Evolutionary conservation across 805 yeast species (phyloP), one percentile per base, ranked within the genome.

Genomic region (Wickerhamomyces silvicola): DNA sequence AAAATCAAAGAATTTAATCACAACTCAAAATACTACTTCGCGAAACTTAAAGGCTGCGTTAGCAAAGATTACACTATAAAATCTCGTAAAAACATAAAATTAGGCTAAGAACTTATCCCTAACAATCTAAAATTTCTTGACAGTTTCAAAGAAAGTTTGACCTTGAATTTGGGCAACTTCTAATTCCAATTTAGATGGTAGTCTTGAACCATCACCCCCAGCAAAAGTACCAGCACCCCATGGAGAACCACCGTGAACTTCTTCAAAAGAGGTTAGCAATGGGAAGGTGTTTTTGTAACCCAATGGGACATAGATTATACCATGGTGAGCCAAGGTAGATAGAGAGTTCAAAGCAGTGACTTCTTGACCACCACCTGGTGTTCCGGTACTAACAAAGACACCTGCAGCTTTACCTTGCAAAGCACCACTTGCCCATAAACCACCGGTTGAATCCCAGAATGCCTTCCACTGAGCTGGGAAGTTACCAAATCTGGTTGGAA

Each of bases 211-310:
- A 52, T 81, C 90, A 31, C 70, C 65, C 30, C 76, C 83, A 19
- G 94, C 87, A 49, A 70, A 65, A 23, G 83, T 62, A 45, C 94
- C 94, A 21, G 94, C 81, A 56, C 94, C 95, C 86, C 87, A 85
- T 28, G 94, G 74, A 15, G 87, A 72, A 35, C 82, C 83, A 43
- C 94, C 94, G 54, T 81, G 94, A 30, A 75, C 68, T 61, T 81
- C 86, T 4, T 68, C 72, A 27, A 78, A 49, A 58, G 66, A 67
- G 26, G 81, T 59, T 42, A 78, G 49, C 44, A 68, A 68, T 9
- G 70, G 68, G 57, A 78, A 78, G 5, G 70, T 63, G 39, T 64
- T 56, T 41, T 66, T 70, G 62, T 77, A 84, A 39, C 94, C 94
- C 45, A 83, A 66, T 39, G 94, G 94, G 29, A 84, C 73, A 56